Evolutionary conservation across 441 rosid genomes (phyloP), one percentile per base, ranked within the genome.

Genomic region (Viola pubescens): DNA sequence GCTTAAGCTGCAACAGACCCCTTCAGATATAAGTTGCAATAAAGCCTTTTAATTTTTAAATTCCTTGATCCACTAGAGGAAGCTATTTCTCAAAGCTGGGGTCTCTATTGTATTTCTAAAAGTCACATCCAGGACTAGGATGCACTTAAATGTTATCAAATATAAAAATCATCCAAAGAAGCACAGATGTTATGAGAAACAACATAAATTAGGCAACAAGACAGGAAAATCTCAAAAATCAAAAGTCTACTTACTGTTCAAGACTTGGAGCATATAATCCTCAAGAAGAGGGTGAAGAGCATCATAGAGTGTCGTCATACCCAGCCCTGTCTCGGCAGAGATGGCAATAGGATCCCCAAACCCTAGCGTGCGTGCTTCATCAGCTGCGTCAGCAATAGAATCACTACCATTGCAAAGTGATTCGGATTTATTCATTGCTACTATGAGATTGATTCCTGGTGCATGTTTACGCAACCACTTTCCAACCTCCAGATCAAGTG

Each of bases 281-380:
- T 86, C 92, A 46, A 89, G 76, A 56, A 70, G 61, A 68, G 95
- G 95, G 56, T 64, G 77, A 41, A 92, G 94, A 67, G 79, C 82
- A 63, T 85, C 81, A 64, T 82, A 82, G 58, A 92, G 95, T 61
- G 84, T 74, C 3, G 79, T 81, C 97, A 89, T 87, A 59, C 98
- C 97, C 16, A 89, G 79, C 54, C 98, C 98, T 5, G 98, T 89
- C 79, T 92, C 98, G 0, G 98, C 96, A 58, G 97, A 89, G 58
- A 92, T 82, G 54, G 96, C 91, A 58, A 85, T 84, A 37, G 97
- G 92, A 45, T 87, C 87, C 9, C 98, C 92, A 74, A 89, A 92
- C 55, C 98, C 97, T 37, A 92, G 73, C 44, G 52, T 70, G 34
- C 70, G 78, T 39, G 81, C 83, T 60, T 92, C 97, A 34, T 80